Evolutionary conservation across 2,329 filamentous ascomycete species (phyloP).

Genomic region (Aspergillus sojae): DNA sequence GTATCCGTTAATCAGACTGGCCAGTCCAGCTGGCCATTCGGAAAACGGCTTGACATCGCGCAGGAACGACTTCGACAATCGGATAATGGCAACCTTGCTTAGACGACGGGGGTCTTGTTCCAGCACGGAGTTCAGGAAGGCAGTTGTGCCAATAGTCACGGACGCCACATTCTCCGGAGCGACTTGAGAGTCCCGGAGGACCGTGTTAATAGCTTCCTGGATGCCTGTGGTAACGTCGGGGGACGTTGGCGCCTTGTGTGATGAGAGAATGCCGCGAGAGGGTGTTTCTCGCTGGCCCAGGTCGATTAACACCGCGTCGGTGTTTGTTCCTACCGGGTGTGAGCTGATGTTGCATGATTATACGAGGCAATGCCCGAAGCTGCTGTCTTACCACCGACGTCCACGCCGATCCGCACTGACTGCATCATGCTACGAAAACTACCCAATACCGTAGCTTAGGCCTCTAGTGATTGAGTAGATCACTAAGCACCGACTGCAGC

Average conservation of each 20-base stretch:
- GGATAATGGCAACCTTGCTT: background rate
- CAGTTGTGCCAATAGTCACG: constrained; percentile 56
- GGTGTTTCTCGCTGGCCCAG: constrained; percentile 11
- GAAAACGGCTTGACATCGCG: background rate
- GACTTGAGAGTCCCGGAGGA: constrained; percentile 12
- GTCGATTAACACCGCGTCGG: constrained; percentile 35
- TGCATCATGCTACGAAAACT: background rate
- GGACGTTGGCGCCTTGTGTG: constrained; percentile 44
- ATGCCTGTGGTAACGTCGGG: constrained; percentile 48
- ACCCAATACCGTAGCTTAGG: background rate
- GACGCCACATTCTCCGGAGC: constrained; percentile 42
- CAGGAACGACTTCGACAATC: background rate
- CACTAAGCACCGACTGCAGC: too few relatives aligned
- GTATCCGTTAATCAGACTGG: background rate
- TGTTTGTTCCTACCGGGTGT: constrained; percentile 37
- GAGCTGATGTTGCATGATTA: background rate
- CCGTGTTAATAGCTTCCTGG: constrained; percentile 16
- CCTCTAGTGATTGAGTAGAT: too few relatives aligned
- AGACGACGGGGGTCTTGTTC: background rate
- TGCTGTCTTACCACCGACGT: constrained; percentile 20
- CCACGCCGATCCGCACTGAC: constrained; percentile 20
- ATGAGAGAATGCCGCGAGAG: constrained; percentile 30
- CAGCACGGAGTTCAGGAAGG: constrained; percentile 56
- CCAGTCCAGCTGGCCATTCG: background rate
- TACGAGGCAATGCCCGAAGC: too few relatives aligned